phyloP scores from a whole-genome alignment of 2,329 filamentous ascomycete genomes.

The Westerdykella ornata region DNA sequence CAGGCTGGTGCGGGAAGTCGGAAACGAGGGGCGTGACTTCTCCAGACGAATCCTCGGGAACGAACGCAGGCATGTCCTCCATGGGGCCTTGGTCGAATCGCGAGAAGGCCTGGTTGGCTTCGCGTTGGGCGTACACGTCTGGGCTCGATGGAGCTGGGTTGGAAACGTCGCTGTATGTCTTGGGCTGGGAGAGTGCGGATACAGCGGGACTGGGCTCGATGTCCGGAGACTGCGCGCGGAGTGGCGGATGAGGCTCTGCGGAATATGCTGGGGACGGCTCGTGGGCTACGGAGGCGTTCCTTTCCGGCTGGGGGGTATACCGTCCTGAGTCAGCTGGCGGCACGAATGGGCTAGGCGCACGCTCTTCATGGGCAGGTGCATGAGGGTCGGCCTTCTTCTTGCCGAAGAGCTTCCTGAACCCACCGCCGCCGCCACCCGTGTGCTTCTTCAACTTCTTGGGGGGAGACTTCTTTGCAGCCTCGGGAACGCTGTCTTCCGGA shows the following conservation, averaged over 20 bases:
- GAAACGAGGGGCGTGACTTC: conserved; percentile 19
- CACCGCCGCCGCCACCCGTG: conserved; percentile 25
- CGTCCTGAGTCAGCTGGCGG: conserved; percentile 1
- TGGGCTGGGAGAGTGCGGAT: conserved; percentile 13
- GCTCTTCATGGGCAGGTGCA: conserved; percentile 4
- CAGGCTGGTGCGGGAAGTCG: conserved; percentile 13
- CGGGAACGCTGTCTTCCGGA: conserved; percentile 14
- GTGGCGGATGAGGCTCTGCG: conserved; percentile 16
- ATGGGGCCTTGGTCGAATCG: conserved; percentile 86
- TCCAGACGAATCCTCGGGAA: conserved; percentile 46
- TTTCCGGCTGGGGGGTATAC: conserved; percentile 1
- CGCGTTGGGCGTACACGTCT: conserved; percentile 52
- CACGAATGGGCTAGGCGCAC: neutral
- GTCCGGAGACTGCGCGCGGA: conserved; percentile 16
- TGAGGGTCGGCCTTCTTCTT: conserved; percentile 32
- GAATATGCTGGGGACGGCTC: conserved; percentile 22
- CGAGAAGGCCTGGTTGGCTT: conserved; percentile 57
- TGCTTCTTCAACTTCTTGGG: conserved; percentile 36
- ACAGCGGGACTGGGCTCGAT: conserved; percentile 22
- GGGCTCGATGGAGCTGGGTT: conserved; percentile 46
- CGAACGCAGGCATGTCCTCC: conserved; percentile 76
- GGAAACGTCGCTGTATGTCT: conserved; percentile 37
- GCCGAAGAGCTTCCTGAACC: conserved; percentile 38
- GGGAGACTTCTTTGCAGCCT: conserved; percentile 23
- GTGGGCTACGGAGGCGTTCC: conserved; percentile 10